These are phyloP conservation scores for Penicillium sp. DNA, from an alignment of 2,329 filamentous ascomycete genomes.

Conservation along the genomic window DNA sequence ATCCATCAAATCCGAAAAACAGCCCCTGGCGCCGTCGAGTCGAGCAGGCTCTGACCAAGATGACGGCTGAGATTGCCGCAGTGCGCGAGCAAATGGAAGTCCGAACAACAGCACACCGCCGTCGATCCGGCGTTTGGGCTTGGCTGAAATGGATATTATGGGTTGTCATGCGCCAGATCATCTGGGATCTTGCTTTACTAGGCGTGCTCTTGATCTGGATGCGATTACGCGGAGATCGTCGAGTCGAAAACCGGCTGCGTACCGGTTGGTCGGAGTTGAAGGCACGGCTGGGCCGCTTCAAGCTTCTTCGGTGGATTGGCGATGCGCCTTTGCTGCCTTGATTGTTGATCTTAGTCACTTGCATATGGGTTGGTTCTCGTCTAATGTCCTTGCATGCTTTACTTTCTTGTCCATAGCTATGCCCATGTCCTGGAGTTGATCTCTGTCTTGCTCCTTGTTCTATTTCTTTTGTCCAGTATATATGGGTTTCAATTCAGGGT, in stretches of 20 bases:
- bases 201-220: conserved; percentile 39
- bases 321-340: conserved; percentile 25
- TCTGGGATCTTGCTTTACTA: conserved; percentile 60
- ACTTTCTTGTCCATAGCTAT: conserved; percentile 10
- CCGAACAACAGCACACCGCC: conserved; percentile 64
- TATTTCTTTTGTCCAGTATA: conserved; percentile 23
- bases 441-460: too few species aligned
- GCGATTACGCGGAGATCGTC: conserved; percentile 39
- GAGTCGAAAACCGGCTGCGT: conserved; percentile 37
- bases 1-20: conserved; percentile 72
- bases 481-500: conserved; percentile 22
- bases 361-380: not conserved
- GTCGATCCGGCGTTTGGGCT: conserved; percentile 57
- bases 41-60: conserved; percentile 76
- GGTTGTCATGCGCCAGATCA: conserved; percentile 64
- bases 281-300: conserved; percentile 27
- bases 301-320: conserved; percentile 21
- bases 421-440: too few species aligned
- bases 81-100: conserved; percentile 83
- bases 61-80: conserved; percentile 89
- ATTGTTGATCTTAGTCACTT: conserved; percentile 2
- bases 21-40: conserved; percentile 72
- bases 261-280: conserved; percentile 33
- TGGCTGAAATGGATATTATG: conserved; percentile 69
- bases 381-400: conserved; percentile 6